A percentile compares a stretch with the other conserved stretches of the same genome.
Evolutionary conservation across 2,329 filamentous ascomycete genomes (phyloP).

Genomic region (Diaporthe vaccinii): DNA sequence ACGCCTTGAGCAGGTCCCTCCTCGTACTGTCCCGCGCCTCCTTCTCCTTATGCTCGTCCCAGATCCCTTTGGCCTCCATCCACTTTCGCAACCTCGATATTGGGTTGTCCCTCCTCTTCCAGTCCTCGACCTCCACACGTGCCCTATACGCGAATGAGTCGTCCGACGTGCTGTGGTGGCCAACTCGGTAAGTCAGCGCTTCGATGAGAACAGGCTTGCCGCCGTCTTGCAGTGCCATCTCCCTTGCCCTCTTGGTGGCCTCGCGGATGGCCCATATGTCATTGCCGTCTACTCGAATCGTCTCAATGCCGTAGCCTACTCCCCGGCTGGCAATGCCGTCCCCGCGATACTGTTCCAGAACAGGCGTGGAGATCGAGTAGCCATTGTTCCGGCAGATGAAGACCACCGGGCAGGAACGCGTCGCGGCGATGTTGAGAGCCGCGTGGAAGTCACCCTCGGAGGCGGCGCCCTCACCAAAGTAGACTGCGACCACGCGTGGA

Average conservation of each 20-base stretch:
- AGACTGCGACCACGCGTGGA: conserved; percentile 77
- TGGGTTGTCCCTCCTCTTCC: conserved; percentile 69
- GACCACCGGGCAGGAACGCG: conserved; percentile 79
- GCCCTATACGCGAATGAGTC: conserved; percentile 97
- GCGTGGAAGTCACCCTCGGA: conserved; percentile 88
- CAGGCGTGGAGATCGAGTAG: conserved; percentile 84
- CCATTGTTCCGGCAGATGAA: conserved; percentile 90
- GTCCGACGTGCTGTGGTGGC: conserved; percentile 94
- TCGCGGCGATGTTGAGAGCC: conserved; percentile 85
- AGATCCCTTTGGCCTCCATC: conserved; percentile 85
- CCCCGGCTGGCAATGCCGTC: conserved; percentile 85
- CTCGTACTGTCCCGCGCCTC: conserved; percentile 52
- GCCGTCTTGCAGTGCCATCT: conserved; percentile 83
- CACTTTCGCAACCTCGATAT: conserved; percentile 66
- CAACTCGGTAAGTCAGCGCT: conserved; percentile 98
- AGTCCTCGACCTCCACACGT: conserved; percentile 90
- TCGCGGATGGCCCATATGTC: conserved; percentile 84
- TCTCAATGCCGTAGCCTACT: conserved; percentile 86
- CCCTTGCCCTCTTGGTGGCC: conserved; percentile 78
- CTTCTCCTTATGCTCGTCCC: conserved; percentile 88
- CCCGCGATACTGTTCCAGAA: conserved; percentile 84
- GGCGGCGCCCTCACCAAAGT: conserved; percentile 86
- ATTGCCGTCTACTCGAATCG: conserved; percentile 85
- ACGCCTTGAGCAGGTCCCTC: conserved; percentile 81
- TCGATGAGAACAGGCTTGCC: conserved; percentile 89